Base-by-base conservation (phyloP, 768 basidiomycete genomes). In the Boletellus sp. region DNA sequence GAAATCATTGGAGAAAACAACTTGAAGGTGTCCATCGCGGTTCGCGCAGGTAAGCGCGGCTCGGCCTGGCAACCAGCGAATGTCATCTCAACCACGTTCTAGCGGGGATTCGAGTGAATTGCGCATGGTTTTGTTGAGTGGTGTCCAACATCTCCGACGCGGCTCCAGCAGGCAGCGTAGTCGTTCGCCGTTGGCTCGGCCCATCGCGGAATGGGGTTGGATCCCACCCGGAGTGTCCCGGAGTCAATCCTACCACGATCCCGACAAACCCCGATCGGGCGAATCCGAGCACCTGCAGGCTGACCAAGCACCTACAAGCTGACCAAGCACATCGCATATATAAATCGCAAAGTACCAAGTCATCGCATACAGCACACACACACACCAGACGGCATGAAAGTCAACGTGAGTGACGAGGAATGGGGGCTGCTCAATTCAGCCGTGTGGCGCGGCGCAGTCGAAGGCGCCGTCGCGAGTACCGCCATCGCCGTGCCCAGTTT, bases 371-470 rank as follows among this genome's bases (percentile, higher is more conserved):
- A 26, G 24, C 24, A 8, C 24, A 26, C 24, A 26, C 24, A 26
- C 4, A 28, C 24, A 38, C 19, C 23, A n/a, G n/a, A n/a, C n/a
- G 23, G 19, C 42, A 66, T 69, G 66, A 67, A 63, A 62, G 71
- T 66, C 49, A 43, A 54, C 47, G 48, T 68, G 20, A 59, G 56
- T 3, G 41, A 63, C 39, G 72, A 85, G 68, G 80, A 88, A 66
- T 64, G 79, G 48, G 59, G 72, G 41, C 81, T 69, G 3, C 83
- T 87, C 57, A 71, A 75, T 34, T 68, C 70, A 3, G 83, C 79
- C 31, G 74, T 84, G 15, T 60, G 76, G 28, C 81, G 82, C 4
- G 90, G 87, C 46, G 81, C 79, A 0, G 44, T 79, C 6, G 83
- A 89, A 73, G 80, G 90, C 49, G 38, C 48, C 0, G 32, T 72